phyloP scores from a whole-genome alignment of 805 yeast genomes.

The Wickerhamia fluorescens region DNA sequence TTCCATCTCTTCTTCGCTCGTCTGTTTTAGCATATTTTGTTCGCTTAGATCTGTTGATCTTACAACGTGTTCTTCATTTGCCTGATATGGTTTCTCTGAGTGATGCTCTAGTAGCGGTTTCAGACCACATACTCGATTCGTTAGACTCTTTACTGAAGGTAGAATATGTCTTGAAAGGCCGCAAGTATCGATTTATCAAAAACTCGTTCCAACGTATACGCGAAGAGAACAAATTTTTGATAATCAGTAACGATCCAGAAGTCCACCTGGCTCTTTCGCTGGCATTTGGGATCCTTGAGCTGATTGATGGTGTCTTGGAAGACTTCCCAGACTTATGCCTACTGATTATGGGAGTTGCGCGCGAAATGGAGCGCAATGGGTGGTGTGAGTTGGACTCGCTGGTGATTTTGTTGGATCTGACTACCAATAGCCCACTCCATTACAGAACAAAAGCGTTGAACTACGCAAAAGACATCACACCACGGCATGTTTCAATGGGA shows the following conservation, averaged over 20 bases:
- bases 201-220: constrained; percentile 42
- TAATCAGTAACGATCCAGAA: constrained; percentile 25
- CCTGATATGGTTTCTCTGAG: neutral
- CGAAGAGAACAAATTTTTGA: constrained; percentile 43
- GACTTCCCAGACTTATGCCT: constrained; percentile 38
- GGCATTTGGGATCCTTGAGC: constrained; percentile 35
- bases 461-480: constrained; percentile 20
- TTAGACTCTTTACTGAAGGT: constrained; percentile 25
- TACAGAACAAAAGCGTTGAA: constrained; percentile 26
- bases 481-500: constrained; percentile 35
- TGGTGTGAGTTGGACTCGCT: constrained; percentile 43
- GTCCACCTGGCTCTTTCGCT: constrained; percentile 33
- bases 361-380: constrained; percentile 39
- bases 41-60: too few species aligned
- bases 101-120: constrained; percentile 29
- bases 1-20: too few species aligned
- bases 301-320: constrained; percentile 25
- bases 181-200: constrained; percentile 42
- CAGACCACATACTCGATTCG: constrained; percentile 31
- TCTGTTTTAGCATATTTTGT: too few species aligned
- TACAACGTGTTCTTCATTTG: too few species aligned
- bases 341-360: constrained; percentile 42
- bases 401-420: constrained; percentile 11
- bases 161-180: constrained; percentile 37
- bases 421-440: constrained; percentile 25